phyloP scores from a whole-genome alignment of 345 rosid species.

The Acer saccharum region DNA sequence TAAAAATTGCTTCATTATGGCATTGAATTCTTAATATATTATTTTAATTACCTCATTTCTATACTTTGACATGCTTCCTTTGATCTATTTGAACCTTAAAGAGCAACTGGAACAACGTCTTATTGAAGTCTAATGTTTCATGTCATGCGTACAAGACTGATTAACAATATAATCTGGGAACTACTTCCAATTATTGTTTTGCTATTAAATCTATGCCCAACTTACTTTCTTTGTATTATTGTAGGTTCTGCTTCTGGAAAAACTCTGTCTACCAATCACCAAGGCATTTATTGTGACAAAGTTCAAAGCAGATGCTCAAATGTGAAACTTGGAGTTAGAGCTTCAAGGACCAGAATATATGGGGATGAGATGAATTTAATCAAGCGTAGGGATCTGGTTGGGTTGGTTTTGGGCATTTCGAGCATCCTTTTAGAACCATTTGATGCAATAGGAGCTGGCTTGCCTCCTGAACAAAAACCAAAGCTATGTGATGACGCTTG shows the following conservation, averaged over 20 bases:
- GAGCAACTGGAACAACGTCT: not conserved
- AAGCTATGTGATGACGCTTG: conserved; percentile 72
- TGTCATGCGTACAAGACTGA: not conserved
- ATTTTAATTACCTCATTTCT: no score
- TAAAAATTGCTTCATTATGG: not conserved
- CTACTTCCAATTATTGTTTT: not conserved
- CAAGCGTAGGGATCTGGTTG: conserved; percentile 63
- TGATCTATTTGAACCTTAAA: not conserved
- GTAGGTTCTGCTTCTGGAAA: conserved; percentile 45
- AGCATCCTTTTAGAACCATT: conserved; percentile 36
- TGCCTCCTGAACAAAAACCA: conserved; percentile 88
- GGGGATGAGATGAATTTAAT: conserved; percentile 22
- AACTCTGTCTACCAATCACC: conserved; percentile 23
- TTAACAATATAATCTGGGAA: not conserved
- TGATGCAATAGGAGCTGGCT: conserved; percentile 64
- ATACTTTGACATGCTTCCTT: no score
- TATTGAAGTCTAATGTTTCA: not conserved
- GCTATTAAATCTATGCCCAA: conserved; percentile 11
- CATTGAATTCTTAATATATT: not conserved
- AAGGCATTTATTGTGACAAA: conserved; percentile 22
- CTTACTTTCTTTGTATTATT: not conserved
- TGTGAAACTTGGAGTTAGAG: conserved; percentile 21
- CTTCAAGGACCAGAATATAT: conserved; percentile 34
- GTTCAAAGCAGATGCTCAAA: conserved; percentile 35
- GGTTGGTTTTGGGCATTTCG: conserved; percentile 55